Percentiles rank a stretch among this genome's conserved stretches.
phyloP scores from a whole-genome alignment of 2,329 filamentous ascomycete species.

The Curvularia sp. region DNA sequence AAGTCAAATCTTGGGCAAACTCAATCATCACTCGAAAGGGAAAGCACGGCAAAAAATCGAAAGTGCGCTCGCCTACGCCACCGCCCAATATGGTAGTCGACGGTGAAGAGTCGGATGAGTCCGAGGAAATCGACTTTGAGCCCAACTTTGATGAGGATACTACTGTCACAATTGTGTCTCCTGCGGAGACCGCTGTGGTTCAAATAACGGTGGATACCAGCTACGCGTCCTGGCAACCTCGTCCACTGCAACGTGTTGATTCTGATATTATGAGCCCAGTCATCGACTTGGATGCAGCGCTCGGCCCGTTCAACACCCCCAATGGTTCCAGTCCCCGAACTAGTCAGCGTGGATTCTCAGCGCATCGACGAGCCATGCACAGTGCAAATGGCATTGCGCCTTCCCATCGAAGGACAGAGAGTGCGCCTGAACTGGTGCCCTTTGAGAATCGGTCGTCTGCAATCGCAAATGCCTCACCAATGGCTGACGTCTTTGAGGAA shows the following conservation, averaged over 20 bases:
- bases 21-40: conserved; percentile 70
- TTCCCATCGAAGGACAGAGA: conserved; percentile 80
- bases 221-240: conserved; percentile 50
- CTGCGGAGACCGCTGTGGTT: conserved; percentile 32
- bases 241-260: conserved; percentile 48
- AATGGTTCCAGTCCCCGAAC: conserved; percentile 70
- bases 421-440: conserved; percentile 78
- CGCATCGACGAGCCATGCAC: conserved; percentile 72
- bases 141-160: conserved; percentile 54
- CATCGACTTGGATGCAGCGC: conserved; percentile 91
- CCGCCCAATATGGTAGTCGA: conserved; percentile 38
- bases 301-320: conserved; percentile 90
- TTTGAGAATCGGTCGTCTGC: conserved; percentile 65
- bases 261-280: conserved; percentile 76
- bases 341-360: conserved; percentile 46
- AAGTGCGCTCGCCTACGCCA: conserved; percentile 46
- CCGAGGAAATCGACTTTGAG: conserved; percentile 49
- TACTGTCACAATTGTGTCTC: conserved; percentile 53
- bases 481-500: conserved; percentile 88
- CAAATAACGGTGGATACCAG: conserved; percentile 44
- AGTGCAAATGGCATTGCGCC: conserved; percentile 79
- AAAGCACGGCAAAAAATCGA: conserved; percentile 59
- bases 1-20: conserved; percentile 76
- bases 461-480: conserved; percentile 71
- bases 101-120: conserved; percentile 44